Base-by-base conservation (phyloP, 305 asterid species). In the Fraxinus velutina region DNA sequence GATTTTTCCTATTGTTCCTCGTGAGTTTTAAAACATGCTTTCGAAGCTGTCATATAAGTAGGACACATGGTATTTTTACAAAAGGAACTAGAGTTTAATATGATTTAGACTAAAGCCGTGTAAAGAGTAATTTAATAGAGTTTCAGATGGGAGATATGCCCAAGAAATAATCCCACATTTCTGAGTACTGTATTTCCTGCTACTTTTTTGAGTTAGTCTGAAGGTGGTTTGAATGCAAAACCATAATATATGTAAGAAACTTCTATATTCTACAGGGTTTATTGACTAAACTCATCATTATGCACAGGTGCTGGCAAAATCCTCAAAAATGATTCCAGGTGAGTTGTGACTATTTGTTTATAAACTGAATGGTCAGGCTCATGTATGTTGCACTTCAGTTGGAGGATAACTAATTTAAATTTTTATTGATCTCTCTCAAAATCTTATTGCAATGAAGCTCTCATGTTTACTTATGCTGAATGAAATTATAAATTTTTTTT, bases 311-410 rank as follows among this genome's bases (percentile, higher is more conserved):
- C 90, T 96, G 87, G 99, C 99, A 29, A 94, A 94, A 88, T 96
- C 99, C 81, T 96, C 99, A n/a, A 96, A 96, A 94, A 96, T 96
- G 99, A 96, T 94, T 87, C 98, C 99, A 79, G 98, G 99, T 96
- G 85, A 87, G 98, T 60, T 50, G 19, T 75, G 79, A 72, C 33
- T 44, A 9, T 37, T 27, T 27, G 34, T 52, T 81, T 8, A 52
- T 64, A 57, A 34, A 22, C 70, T 44, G 36, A 52, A 19, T 57
- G 77, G 0, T 71, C 30, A 39, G 39, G 37, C 71, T 9, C 50
- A 84, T 80, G 24, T 50, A 8, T 39, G 3, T 70, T 52, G 64
- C 33, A 15, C 68, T 39, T 78, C 60, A 57, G n/a, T 36, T 42
- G 22, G 79, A 8, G 32, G 73, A 47, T 32, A 73, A 42, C 19